Base-by-base conservation (phyloP, 2,329 filamentous ascomycete genomes). In the Chalara sp. region DNA sequence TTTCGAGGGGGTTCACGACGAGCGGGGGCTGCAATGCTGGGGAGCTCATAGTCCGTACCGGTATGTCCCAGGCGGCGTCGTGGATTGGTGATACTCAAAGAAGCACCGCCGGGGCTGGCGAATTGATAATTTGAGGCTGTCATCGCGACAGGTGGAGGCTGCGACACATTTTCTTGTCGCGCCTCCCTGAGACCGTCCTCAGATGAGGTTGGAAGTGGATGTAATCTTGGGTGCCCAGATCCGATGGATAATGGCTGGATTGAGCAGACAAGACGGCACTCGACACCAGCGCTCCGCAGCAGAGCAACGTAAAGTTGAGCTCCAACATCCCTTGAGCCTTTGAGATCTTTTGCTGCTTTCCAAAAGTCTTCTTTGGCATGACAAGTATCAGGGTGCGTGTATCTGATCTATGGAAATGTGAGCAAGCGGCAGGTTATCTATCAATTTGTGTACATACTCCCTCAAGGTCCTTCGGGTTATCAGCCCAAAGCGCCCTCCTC, bases 231-330 rank as follows among this genome's bases (percentile, higher is more conserved):
- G 67, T 31, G 72, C 69, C 52, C 69, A 56, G 50, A 70, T 41
- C 49, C 60, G 76, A 65, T 66, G 4, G 63, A 60, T 1, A 99
- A 73, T 1, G 85, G 81, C 58, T 99, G 93, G 4, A 99, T 71
- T 5, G 93, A 99, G 67, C 90, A 96, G 0, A 97, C 87, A 5
- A 99, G 75, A 10, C 93, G 80, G 5, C 88, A 77, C 56, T 89
- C 82, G 6, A 97, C 81, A 3, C 89, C 90, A n/a, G 79, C 81
- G n/a, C 83, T 80, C 13, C 93, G 83, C 4, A 99, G 75, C 32
- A 97, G 69, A 3, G 91, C 87, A 66, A 93, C 97, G 62, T 95
- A 96, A 0, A 99, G 68, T 65, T 97, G 91, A 1, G 89, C 87
- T 1, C 91, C 93, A 7, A 95, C 76, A 66, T 99, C 93, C 56